phyloP scores from a whole-genome alignment of 2,329 filamentous ascomycete species.

The Ophiostoma perfectum region DNA sequence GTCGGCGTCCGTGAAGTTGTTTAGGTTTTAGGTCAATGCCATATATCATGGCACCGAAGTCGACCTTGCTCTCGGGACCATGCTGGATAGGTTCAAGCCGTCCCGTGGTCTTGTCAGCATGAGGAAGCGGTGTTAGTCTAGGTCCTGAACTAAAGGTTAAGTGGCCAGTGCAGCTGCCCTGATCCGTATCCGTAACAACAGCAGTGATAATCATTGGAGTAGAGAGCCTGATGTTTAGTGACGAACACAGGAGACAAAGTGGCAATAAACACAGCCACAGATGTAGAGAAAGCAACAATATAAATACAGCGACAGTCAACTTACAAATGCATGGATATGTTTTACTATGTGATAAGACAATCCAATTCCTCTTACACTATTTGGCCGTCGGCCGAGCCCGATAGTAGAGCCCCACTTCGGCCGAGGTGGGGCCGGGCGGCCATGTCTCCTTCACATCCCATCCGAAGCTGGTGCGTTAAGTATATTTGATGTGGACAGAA shows the following conservation, averaged over 20 bases:
- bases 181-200: neutral
- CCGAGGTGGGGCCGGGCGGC: no score
- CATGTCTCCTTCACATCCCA: no score
- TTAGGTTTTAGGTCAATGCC: conserved; percentile 34
- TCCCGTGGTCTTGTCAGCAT: conserved; percentile 29
- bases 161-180: neutral
- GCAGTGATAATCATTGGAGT: neutral
- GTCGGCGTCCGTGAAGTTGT: conserved; percentile 33
- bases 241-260: neutral
- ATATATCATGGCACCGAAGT: conserved; percentile 35
- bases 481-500: no score
- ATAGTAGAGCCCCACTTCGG: no score
- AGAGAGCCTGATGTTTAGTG: neutral
- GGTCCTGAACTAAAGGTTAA: neutral
- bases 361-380: no score
- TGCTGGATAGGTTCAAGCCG: conserved; percentile 30
- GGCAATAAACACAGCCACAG: no score
- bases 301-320: no score
- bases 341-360: no score
- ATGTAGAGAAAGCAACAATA: no score
- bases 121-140: conserved; percentile 24
- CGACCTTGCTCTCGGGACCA: conserved; percentile 31
- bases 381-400: no score
- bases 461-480: no score
- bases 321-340: no score